These are phyloP conservation scores for Gnetum montanum DNA, from an alignment of 75 land plant genomes.

Conservation along the genomic window DNA sequence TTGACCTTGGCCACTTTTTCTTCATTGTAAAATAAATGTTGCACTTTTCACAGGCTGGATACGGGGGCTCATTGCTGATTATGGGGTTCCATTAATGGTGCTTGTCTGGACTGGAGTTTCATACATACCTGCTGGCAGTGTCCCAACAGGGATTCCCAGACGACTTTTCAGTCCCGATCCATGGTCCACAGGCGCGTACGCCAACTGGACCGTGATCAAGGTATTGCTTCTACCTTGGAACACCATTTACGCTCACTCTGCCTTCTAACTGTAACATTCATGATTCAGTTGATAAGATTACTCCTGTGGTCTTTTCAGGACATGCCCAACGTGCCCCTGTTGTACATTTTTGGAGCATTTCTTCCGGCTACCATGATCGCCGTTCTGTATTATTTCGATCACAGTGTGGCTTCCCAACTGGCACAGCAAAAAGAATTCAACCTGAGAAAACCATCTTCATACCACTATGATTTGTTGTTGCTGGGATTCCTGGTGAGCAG, in stretches of 20 bases:
- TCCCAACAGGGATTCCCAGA: conserved; percentile 64
- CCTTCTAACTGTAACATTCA: too few species aligned
- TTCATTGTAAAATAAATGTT: too few species aligned
- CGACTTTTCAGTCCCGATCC: conserved; percentile 89
- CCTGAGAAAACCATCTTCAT: conserved; percentile 71
- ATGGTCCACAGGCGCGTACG: conserved; percentile 68
- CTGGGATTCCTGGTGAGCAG: conserved; percentile 60
- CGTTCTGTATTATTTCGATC: conserved; percentile 82
- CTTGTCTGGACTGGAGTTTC: conserved; percentile 81
- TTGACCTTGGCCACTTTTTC: too few species aligned
- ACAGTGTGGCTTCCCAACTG: conserved; percentile 88
- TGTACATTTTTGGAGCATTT: conserved; percentile 67
- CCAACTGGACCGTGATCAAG: conserved; percentile 74
- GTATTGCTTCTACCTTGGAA: conserved; percentile 19
- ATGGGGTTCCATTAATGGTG: conserved; percentile 90
- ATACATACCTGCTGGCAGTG: conserved; percentile 51
- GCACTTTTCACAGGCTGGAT: conserved; percentile 63
- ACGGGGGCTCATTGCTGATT: conserved; percentile 72
- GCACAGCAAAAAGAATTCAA: conserved; percentile 90
- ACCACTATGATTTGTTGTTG: conserved; percentile 76
- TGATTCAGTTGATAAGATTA: too few species aligned
- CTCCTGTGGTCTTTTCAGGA: too few species aligned
- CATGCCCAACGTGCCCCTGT: conserved; percentile 57
- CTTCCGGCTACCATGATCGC: conserved; percentile 90
- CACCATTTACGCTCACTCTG: too few species aligned